A percentile compares a stretch with the other conserved stretches of the same genome.
Evolutionary conservation across 2,329 filamentous ascomycete genomes (phyloP).

Genomic region (Neonectria neomacrospora): DNA sequence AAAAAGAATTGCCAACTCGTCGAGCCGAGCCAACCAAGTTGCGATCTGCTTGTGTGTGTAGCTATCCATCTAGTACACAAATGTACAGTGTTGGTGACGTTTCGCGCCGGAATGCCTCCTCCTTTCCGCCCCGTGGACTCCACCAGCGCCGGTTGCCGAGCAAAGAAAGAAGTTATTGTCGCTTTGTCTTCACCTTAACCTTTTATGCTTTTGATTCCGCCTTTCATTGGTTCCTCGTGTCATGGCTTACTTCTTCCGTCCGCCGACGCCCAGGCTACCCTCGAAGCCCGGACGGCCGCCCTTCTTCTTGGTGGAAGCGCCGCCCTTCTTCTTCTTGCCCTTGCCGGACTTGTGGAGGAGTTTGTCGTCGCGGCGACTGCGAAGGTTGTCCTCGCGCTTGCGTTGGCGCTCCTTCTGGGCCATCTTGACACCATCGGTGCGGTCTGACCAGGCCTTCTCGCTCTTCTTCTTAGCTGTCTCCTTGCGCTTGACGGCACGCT

Average conservation of each 20-base stretch:
- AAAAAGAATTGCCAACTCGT: constrained; percentile 2
- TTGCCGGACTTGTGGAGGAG: constrained; percentile 66
- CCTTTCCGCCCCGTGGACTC: constrained; percentile 39
- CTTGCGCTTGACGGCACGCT: constrained; percentile 95
- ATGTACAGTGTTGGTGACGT: constrained; percentile 14
- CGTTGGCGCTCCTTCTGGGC: constrained; percentile 81
- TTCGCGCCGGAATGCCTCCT: constrained; percentile 22
- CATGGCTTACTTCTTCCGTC: constrained; percentile 57
- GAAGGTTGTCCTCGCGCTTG: constrained; percentile 84
- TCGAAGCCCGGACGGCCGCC: constrained; percentile 73
- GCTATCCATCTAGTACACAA: constrained; percentile 18
- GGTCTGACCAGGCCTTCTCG: constrained; percentile 85
- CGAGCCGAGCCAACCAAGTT: constrained; percentile 4
- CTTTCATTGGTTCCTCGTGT: constrained; percentile 2
- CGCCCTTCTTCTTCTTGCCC: constrained; percentile 59
- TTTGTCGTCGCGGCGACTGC: constrained; percentile 80
- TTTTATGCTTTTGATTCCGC: background rate
- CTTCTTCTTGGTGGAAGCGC: constrained; percentile 55
- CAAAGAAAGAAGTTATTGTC: constrained; percentile 32
- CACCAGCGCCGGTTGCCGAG: constrained; percentile 40
- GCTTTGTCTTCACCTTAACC: constrained; percentile 18
- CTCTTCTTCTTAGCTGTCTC: constrained; percentile 91
- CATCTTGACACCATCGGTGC: constrained; percentile 77
- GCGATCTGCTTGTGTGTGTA: constrained; percentile 2
- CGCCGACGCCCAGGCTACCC: constrained; percentile 70